Base-by-base conservation (phyloP, 2,329 filamentous ascomycete genomes). In the Gnomoniopsis sp. region DNA sequence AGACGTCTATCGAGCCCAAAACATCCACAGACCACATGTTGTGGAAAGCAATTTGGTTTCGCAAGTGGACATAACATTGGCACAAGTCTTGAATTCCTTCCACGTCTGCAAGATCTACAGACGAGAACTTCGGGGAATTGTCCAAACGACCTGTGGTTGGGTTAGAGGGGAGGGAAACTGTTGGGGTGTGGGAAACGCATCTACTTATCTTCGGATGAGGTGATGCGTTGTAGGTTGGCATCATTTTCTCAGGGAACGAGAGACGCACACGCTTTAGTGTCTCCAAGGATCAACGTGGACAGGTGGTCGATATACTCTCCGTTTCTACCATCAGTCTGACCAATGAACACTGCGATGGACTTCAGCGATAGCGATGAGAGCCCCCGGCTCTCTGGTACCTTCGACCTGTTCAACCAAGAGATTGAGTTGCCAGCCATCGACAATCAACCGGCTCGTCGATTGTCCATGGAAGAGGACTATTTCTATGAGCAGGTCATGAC, bases 381-480 rank as follows among this genome's bases (percentile, higher is more conserved):
- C 41, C 43, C 52, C 14, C n/a, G 4, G 38, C 38, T n/a, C 52
- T 59, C 59, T 14, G 56, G 41, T 51, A 56, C 56, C 17, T 61
- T 53, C 53, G 53, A 55, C 53, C 30, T 55, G 43, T 61, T 61
- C 49, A 61, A 61, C 49, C 59, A 61, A 59, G 59, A 56, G 43
- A 49, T 61, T 38, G 59, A 61, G n/a, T 33, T 61, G 49, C 55
- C 59, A 23, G 56, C 59, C 48, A 59, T 61, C 59, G 59, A 61
- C 22, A 61, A 61, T 56, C 59, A 56, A 26, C 59, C 59, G 41
- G 59, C 51, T 23, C 72, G 75, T 68, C 75, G 76, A 65, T 75
- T 80, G 66, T 83, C 80, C 52, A 80, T 82, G 73, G 80, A 83
- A 69, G 79, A 83, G 72, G 79, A 83, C 66, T 71, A 79, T 66